These are phyloP conservation scores for Cladophialophora chaetospira DNA, from an alignment of 2,329 filamentous ascomycete genomes.

Conservation along the genomic window DNA sequence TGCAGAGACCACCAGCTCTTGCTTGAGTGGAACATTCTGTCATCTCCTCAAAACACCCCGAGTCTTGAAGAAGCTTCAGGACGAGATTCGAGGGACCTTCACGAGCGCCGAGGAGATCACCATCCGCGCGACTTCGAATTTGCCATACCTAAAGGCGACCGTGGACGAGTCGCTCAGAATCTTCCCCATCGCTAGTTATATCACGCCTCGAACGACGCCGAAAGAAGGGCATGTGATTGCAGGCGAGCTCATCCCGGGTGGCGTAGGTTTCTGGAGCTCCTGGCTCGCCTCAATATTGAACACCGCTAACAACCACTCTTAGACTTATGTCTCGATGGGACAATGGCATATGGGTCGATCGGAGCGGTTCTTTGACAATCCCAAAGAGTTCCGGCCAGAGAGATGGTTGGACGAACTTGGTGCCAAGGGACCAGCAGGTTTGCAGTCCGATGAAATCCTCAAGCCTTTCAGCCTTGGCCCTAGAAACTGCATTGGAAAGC, in stretches of 20 bases:
- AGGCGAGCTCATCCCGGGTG: constrained; percentile 37
- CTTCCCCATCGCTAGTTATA: constrained; percentile 18
- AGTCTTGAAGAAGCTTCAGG: constrained; percentile 37
- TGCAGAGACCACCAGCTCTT: constrained; percentile 71
- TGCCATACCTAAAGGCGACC: constrained; percentile 24
- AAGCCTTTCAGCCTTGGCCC: constrained; percentile 20
- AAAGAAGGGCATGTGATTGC: constrained; percentile 43
- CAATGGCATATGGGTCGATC: constrained; percentile 26
- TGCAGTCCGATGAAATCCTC: constrained; percentile 12
- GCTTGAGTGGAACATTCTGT: constrained; percentile 48
- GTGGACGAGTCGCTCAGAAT: constrained; percentile 24
- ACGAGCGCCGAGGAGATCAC: constrained; percentile 42
- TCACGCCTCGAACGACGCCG: constrained; percentile 33
- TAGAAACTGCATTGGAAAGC: constrained; percentile 21
- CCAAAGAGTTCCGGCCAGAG: constrained; percentile 21
- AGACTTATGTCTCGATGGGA: constrained; percentile 26
- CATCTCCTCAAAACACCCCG: constrained; percentile 42
- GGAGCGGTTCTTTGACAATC: constrained; percentile 11
- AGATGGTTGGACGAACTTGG: constrained; percentile 13
- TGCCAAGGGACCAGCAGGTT: constrained; percentile 3
- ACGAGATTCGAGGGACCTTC: constrained; percentile 43
- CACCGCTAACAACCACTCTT: not conserved
- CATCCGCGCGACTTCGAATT: constrained; percentile 11
- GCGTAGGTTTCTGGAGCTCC: constrained; percentile 6
- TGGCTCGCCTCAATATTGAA: not conserved